Conservation (phyloP, 2,329 filamentous ascomycete genomes). For the Talaromyces sp. region DNA sequence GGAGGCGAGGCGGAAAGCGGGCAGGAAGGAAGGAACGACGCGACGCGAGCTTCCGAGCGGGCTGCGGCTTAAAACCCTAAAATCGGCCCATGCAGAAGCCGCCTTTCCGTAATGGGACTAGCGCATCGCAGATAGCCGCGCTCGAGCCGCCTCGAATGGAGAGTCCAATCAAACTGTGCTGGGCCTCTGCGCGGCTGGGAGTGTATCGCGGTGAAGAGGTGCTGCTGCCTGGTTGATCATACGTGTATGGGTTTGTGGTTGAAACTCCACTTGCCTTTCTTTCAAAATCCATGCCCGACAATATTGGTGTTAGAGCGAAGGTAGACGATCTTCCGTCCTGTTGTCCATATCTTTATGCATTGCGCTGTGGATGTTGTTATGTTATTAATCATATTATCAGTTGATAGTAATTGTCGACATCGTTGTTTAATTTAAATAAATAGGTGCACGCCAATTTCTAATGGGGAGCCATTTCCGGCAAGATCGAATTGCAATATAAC, state of each 20-base stretch:
- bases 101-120: conserved; percentile 19
- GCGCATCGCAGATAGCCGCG: conserved; percentile 2
- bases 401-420: too few species aligned
- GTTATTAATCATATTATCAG: too few species aligned
- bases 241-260: too few species aligned
- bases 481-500: neutral
- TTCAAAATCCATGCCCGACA: neutral
- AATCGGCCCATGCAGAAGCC: conserved; percentile 17
- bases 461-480: neutral
- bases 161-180: neutral
- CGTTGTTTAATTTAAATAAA: neutral
- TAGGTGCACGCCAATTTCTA: neutral
- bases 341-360: neutral
- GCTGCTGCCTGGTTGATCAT: neutral
- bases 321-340: neutral
- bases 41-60: conserved; percentile 1
- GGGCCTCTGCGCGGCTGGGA: neutral
- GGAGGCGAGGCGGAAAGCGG: neutral
- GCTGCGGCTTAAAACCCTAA: conserved; percentile 38
- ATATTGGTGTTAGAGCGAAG: neutral
- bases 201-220: neutral
- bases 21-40: conserved; percentile 5
- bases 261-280: neutral
- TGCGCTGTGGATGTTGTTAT: neutral
- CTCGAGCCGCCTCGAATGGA: conserved; percentile 7